A percentile compares a stretch with the other conserved stretches of the same genome.
Conservation (phyloP, 495 filamentous ascomycete genomes). For the Trichocladium uniseriatum region DNA sequence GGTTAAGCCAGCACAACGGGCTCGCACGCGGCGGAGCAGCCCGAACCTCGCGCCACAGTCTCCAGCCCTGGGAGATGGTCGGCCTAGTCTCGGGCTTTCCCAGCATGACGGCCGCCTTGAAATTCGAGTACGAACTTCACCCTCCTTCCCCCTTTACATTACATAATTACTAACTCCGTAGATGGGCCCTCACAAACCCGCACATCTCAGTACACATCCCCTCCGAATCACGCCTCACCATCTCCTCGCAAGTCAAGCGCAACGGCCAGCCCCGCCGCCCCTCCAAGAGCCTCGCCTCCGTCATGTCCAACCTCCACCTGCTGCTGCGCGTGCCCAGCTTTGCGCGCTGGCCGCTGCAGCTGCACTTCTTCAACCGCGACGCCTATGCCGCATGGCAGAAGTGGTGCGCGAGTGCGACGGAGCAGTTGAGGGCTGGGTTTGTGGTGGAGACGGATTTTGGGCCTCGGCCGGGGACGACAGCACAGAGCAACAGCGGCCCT, state of each 20-base stretch:
- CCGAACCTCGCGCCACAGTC: slow-evolving; percentile 52
- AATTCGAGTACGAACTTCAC: slow-evolving; percentile 70
- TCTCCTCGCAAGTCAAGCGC: slow-evolving; percentile 27
- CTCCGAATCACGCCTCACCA: slow-evolving; percentile 42
- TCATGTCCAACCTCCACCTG: slow-evolving; percentile 67
- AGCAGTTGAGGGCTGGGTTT: slow-evolving; percentile 42
- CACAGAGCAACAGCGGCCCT: not conserved
- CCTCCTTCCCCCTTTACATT: not conserved
- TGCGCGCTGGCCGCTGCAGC: slow-evolving; percentile 63
- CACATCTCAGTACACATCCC: slow-evolving; percentile 66
- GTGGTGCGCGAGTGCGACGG: slow-evolving; percentile 44
- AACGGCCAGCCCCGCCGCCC: slow-evolving; percentile 44
- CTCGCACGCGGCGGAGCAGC: slow-evolving; percentile 65
- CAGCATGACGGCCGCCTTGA: slow-evolving; percentile 73
- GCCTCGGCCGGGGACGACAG: not conserved
- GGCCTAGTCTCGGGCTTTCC: slow-evolving; percentile 83
- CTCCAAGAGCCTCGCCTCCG: slow-evolving; percentile 47
- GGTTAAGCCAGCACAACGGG: slow-evolving; percentile 87
- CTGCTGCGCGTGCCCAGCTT: slow-evolving; percentile 73
- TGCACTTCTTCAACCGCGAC: slow-evolving; percentile 71
- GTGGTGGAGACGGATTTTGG: slow-evolving; percentile 48
- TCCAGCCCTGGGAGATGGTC: slow-evolving; percentile 90
- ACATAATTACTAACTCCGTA: slow-evolving; percentile 20
- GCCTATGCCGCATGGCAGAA: slow-evolving; percentile 57
- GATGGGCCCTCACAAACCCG: slow-evolving; percentile 89